Evolutionary conservation across 2,329 filamentous ascomycete genomes (phyloP).

Genomic region (Neopestalotiopsis rosae): DNA sequence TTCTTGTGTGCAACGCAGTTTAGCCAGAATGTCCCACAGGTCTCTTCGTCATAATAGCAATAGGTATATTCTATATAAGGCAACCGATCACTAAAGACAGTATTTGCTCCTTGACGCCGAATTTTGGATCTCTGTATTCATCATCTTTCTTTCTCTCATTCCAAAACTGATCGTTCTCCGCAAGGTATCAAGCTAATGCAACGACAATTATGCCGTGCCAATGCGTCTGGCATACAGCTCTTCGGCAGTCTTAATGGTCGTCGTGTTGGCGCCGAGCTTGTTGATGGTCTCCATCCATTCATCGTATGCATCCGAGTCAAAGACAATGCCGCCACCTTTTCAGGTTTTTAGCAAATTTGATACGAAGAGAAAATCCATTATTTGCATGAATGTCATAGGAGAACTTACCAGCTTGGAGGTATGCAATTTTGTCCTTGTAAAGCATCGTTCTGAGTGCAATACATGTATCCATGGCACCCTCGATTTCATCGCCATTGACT

Average conservation of each 20-base stretch:
- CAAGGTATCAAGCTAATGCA: neutral
- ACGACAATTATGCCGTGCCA: neutral
- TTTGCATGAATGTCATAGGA: neutral
- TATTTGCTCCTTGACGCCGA: neutral
- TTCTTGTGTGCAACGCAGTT: too few species aligned
- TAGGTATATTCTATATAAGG: neutral
- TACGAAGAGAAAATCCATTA: neutral
- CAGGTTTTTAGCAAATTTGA: slow-evolving; percentile 11
- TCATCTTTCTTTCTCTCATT: neutral
- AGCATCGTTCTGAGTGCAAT: slow-evolving; percentile 90
- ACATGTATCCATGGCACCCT: slow-evolving; percentile 91
- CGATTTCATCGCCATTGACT: slow-evolving; percentile 63
- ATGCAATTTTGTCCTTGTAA: slow-evolving; percentile 87
- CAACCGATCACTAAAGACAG: neutral
- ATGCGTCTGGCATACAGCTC: slow-evolving; percentile 54
- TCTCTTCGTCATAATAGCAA: too few species aligned
- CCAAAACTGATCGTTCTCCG: neutral
- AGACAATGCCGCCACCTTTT: slow-evolving; percentile 84
- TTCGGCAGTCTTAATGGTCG: slow-evolving; percentile 86
- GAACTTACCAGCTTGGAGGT: slow-evolving; percentile 76
- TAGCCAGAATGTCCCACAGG: too few species aligned
- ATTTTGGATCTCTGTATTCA: neutral
- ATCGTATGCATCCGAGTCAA: slow-evolving; percentile 87
- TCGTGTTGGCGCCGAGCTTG: slow-evolving; percentile 89
- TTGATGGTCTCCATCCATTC: slow-evolving; percentile 97